Percentiles rank a stretch among this genome's conserved stretches.
phyloP scores from a whole-genome alignment of 352 stramenopile genomes.

The Globisporangium spinosum region DNA sequence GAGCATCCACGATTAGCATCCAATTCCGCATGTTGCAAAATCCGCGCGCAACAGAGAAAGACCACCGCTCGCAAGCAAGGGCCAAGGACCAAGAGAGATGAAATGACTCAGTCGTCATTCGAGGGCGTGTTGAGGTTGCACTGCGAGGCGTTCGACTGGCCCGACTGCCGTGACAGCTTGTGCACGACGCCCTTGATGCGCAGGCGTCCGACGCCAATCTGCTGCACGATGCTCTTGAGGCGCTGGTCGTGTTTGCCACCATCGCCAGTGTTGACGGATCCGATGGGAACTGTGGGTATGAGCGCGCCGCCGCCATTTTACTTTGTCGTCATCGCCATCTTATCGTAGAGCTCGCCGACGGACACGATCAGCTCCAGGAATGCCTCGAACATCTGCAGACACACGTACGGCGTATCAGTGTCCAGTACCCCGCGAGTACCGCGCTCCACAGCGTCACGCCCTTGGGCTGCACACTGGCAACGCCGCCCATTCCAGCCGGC shows the following conservation, averaged over 20 bases:
- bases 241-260: neutral
- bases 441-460: slow-evolving; percentile 22
- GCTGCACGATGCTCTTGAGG: slow-evolving; percentile 17
- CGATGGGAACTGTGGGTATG: too few relatives aligned
- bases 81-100: neutral
- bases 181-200: slow-evolving; percentile 9
- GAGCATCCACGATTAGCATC: too few relatives aligned
- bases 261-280: neutral
- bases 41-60: too few relatives aligned
- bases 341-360: slow-evolving; percentile 21
- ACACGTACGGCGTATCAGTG: slow-evolving; percentile 28
- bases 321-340: slow-evolving; percentile 6
- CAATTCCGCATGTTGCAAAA: too few relatives aligned
- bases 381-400: slow-evolving; percentile 36
- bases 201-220: slow-evolving; percentile 3
- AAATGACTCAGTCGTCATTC: neutral
- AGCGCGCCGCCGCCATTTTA: neutral
- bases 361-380: slow-evolving; percentile 39
- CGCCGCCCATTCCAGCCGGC: neutral
- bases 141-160: neutral
- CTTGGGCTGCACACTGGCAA: neutral
- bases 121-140: neutral
- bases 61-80: neutral
- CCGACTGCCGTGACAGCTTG: slow-evolving; percentile 12
- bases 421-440: slow-evolving; percentile 19